Evolutionary conservation across 257 asterid genomes (phyloP), one percentile per base, ranked within the genome.

Genomic region (Sherardia arvensis): DNA sequence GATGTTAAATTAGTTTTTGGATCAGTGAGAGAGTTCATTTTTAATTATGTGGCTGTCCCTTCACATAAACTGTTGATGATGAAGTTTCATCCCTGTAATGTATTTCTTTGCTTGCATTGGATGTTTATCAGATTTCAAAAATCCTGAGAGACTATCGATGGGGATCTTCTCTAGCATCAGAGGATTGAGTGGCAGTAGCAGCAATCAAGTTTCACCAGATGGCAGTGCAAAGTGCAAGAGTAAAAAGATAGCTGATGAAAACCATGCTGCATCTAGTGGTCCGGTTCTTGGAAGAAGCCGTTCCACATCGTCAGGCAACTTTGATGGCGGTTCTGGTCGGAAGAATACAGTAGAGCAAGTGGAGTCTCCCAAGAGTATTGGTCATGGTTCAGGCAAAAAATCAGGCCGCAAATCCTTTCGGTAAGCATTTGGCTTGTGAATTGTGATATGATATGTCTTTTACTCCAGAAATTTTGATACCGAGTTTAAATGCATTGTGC

Each of bases 241-340:
- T 59, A 76, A 70, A 28, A 85, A 86, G 71, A 79, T 75, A 71
- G 82, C 65, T 43, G 64, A 81, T 6, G 88, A 83, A 62, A 81
- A 78, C 60, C 79, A 66, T 32, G 79, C 34, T 23, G 59, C 58
- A 62, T 77, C 73, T 23, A 55, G 73, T 54, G 59, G 86, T 62
- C 95, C 96, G 40, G 59, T 79, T 73, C 88, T 94, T 55, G 80
- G 94, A 69, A 83, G 99, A 78, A 94, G 97, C 78, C 81, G 74
- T 62, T 94, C 99, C 4, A 86, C 83, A 68, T 87, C 97, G 59
- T 83, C 99, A 53, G 94, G 90, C 74, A 64, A 74, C 69, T 75
- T 77, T 64, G 92, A 84, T 60, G 62, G 77, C 59, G 80, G 83
- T 48, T 69, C 73, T 55, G 78, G 71, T 49, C 64, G 49, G 23